A percentile compares a stretch with the other conserved stretches of the same genome.
These are phyloP conservation scores for Ramularia endophylla DNA, from an alignment of 2,329 filamentous ascomycete species.

Conservation along the genomic window DNA sequence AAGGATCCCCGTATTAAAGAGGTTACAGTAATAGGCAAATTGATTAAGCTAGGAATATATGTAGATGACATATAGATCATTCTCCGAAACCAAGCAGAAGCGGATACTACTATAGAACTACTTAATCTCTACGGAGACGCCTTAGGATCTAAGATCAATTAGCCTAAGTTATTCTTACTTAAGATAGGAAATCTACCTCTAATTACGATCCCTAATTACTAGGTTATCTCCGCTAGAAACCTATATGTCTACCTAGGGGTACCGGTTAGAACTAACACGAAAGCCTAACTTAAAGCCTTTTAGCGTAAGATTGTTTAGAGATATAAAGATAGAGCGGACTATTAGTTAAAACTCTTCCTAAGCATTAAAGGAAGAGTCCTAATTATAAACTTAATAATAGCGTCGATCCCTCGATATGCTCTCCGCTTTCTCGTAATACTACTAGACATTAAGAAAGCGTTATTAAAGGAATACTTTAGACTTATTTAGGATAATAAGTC, in stretches of 20 bases:
- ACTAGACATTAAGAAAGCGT: too few species aligned
- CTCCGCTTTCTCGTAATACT: too few species aligned
- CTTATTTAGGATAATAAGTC: not conserved
- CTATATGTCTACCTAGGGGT: too few species aligned
- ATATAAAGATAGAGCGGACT: conserved; percentile 1
- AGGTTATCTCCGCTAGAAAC: too few species aligned
- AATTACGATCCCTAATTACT: too few species aligned
- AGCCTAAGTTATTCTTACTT: not conserved
- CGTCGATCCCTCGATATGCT: not conserved
- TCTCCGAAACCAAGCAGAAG: not conserved
- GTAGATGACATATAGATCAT: not conserved
- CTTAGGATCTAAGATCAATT: conserved; percentile 1
- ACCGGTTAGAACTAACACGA: too few species aligned
- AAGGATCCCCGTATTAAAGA: not conserved
- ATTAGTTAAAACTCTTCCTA: not conserved
- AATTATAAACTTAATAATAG: not conserved
- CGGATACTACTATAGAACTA: not conserved
- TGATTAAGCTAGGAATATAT: not conserved
- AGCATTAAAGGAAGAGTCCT: not conserved
- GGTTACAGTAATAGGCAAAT: not conserved
- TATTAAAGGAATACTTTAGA: not conserved
- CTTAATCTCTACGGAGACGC: not conserved
- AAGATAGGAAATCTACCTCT: not conserved
- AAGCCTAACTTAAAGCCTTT: too few species aligned
- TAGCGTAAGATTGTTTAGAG: too few species aligned